These are phyloP conservation scores for Geotrichum aggregatum DNA, from an alignment of 1,139 yeast species.

Conservation along the genomic window DNA sequence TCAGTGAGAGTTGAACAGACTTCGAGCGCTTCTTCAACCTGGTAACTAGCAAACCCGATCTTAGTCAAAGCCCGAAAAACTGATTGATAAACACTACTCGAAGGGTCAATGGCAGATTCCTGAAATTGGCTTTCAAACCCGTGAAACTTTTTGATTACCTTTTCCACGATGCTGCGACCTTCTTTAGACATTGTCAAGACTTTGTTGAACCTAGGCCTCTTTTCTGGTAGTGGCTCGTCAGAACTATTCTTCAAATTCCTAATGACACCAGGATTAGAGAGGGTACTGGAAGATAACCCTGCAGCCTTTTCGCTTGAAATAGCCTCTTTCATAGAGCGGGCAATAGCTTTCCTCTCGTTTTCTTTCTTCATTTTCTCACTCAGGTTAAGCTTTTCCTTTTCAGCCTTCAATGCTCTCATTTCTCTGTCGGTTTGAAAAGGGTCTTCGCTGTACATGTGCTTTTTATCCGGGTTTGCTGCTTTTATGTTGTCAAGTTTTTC, in stretches of 20 bases:
- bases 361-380: constrained; percentile 23
- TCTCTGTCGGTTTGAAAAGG: constrained; percentile 67
- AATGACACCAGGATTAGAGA: neutral
- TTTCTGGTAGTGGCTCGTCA: constrained; percentile 7
- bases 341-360: constrained; percentile 22
- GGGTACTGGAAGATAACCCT: neutral
- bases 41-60: constrained; percentile 67
- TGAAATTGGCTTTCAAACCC: constrained; percentile 27
- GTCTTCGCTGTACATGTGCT: constrained; percentile 51
- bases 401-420: constrained; percentile 32
- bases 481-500: constrained; percentile 56
- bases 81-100: constrained; percentile 6
- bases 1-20: constrained; percentile 49
- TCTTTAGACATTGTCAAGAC: constrained; percentile 36
- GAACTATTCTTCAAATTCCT: constrained; percentile 12
- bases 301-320: constrained; percentile 14
- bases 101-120: neutral
- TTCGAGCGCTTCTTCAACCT: constrained; percentile 65
- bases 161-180: constrained; percentile 34
- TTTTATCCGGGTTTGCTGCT: constrained; percentile 25
- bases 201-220: constrained; percentile 31
- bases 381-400: constrained; percentile 20
- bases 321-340: constrained; percentile 22
- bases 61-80: constrained; percentile 34
- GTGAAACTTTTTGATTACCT: constrained; percentile 32